Conservation (phyloP, 2,329 filamentous ascomycete genomes). For the Alternaria conjuncta region DNA sequence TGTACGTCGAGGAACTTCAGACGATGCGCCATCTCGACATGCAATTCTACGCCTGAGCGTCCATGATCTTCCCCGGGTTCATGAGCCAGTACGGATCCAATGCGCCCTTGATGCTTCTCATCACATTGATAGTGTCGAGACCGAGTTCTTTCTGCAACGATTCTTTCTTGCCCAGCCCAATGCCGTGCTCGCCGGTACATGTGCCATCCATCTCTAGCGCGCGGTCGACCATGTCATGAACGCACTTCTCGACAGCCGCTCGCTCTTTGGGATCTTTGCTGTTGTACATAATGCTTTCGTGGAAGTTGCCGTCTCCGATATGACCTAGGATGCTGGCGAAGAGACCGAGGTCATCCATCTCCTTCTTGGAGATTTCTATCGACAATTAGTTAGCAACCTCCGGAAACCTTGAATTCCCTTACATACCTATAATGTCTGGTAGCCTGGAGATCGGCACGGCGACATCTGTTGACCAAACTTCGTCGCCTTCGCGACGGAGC, state of each 20-base stretch:
- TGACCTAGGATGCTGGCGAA: conserved; percentile 90
- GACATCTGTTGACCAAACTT: conserved; percentile 68
- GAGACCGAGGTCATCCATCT: conserved; percentile 83
- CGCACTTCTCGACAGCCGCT: conserved; percentile 77
- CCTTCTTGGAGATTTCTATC: conserved; percentile 81
- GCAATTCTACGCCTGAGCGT: conserved; percentile 48
- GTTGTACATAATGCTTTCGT: conserved; percentile 90
- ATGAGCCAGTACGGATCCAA: conserved; percentile 87
- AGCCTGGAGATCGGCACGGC: conserved; percentile 66
- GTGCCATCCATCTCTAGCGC: conserved; percentile 94
- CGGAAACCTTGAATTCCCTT: neutral
- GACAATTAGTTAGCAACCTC: conserved; percentile 13
- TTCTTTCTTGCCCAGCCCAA: conserved; percentile 86
- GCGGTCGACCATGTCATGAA: conserved; percentile 89
- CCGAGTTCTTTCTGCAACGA: conserved; percentile 81
- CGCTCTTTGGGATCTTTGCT: conserved; percentile 71
- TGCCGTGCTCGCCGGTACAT: conserved; percentile 86
- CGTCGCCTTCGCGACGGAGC: conserved; percentile 60
- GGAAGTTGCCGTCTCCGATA: conserved; percentile 94
- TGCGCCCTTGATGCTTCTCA: conserved; percentile 82
- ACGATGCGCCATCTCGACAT: neutral
- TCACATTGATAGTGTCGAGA: conserved; percentile 78
- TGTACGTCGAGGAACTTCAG: neutral
- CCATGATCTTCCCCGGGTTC: conserved; percentile 93
- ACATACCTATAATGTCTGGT: conserved; percentile 65